Evolutionary conservation across 495 filamentous ascomycete species (phyloP), one percentile per base, ranked within the genome.

Genomic region (Antarctomyces pellizariae): DNA sequence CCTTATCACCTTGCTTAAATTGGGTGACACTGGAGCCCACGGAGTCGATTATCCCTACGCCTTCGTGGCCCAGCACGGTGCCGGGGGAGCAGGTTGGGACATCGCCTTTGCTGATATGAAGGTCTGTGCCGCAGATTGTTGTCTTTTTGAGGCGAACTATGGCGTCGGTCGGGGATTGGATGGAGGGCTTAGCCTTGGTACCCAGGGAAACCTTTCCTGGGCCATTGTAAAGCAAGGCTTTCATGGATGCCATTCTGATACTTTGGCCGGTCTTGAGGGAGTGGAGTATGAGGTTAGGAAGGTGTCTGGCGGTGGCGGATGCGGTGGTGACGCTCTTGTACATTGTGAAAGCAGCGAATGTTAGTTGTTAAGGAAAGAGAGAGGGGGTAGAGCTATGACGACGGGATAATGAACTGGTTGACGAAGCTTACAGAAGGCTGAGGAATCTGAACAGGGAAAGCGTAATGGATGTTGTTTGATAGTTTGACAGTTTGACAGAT

Each of bases 61-160:
- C 49, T 29, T 58, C 54, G 25, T 51, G 45, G n/a, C 56, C 56
- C n/a, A 56, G 46, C 16, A 56, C 51, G 9, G 37, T 38, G 7
- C 44, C 46, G 7, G 26, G 21, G 2, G 20, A 13, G 12, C 36
- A 35, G 1, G 34, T 44, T 2, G 38, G 34, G 5, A 51, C 42
- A 26, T 47, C 43, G 22, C 52, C 48, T 22, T 46, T 41, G 31
- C 36, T 25, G 29, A 52, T 49, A 31, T 56, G 50, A 24, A 53
- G 24, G 35, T 54, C 50, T 1, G 45, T 50, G 15, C 52, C 52
- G 41, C 52, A 56, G 36, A 56, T 50, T 8, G 49, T 52, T 4
- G 42, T 41, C 20, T 46, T 36, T 13, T 33, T 46, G 9, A 52
- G 10, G 24, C 41, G 43, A 28, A 52, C 27, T 25, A 50, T 36